Evolutionary conservation across 805 yeast genomes (phyloP).

Genomic region (Blastobotrys muscicola): DNA sequence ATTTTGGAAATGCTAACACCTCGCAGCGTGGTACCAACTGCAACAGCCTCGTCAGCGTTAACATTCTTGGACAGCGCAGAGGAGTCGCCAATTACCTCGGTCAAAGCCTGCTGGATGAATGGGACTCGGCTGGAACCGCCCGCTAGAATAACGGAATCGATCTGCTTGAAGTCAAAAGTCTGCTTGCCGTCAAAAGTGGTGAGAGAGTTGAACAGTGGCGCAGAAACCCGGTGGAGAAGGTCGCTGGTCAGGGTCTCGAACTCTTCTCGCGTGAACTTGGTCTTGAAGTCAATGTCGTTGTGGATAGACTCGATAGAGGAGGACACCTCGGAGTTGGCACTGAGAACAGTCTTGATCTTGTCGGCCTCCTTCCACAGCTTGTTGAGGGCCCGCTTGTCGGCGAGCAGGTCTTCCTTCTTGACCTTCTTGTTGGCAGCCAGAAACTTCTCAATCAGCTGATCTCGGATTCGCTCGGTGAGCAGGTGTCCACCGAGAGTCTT

Average conservation of each 20-base stretch:
- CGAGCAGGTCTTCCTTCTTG: slow-evolving; percentile 31
- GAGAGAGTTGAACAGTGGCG: slow-evolving; percentile 49
- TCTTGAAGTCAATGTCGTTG: slow-evolving; percentile 65
- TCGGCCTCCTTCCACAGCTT: slow-evolving; percentile 77
- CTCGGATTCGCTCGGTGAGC: slow-evolving; percentile 58
- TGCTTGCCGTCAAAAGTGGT: slow-evolving; percentile 21
- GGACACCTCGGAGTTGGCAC: slow-evolving; percentile 78
- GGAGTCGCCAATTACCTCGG: slow-evolving; percentile 44
- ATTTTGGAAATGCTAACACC: slow-evolving; percentile 68
- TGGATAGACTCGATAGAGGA: slow-evolving; percentile 67
- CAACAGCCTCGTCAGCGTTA: slow-evolving; percentile 93
- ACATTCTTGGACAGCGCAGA: slow-evolving; percentile 59
- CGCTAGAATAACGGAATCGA: slow-evolving; percentile 62
- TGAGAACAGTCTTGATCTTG: slow-evolving; percentile 73
- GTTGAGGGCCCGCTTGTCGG: slow-evolving; percentile 49
- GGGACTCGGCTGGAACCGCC: slow-evolving; percentile 95
- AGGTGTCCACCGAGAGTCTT: slow-evolving; percentile 64
- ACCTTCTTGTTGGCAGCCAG: slow-evolving; percentile 30
- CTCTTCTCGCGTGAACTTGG: slow-evolving; percentile 64
- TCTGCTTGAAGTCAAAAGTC: slow-evolving; percentile 25
- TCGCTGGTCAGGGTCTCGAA: slow-evolving; percentile 52
- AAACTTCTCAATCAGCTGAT: slow-evolving; percentile 52
- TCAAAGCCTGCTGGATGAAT: slow-evolving; percentile 57
- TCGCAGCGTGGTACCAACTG: slow-evolving; percentile 77
- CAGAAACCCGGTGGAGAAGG: slow-evolving; percentile 36